Percentiles rank a stretch among this genome's conserved stretches.
Conservation (phyloP, 768 basidiomycete species). For the Boletus sp. region DNA sequence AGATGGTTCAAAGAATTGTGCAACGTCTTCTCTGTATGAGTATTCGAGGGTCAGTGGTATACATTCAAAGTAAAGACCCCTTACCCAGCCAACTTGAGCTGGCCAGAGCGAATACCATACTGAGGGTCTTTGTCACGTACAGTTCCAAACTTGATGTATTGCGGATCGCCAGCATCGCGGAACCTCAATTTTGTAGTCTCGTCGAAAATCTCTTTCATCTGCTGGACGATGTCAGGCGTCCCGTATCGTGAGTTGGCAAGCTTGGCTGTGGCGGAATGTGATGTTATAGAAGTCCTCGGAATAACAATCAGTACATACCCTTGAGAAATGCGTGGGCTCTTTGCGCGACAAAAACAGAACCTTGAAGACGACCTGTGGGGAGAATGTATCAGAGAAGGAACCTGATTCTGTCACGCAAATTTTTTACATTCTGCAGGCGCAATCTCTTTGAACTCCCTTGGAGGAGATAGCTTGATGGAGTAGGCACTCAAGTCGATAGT, state of each 20-base stretch:
- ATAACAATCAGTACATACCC: constrained; percentile 14
- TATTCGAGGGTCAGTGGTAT: background rate
- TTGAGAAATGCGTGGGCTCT: constrained; percentile 28
- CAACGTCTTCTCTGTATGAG: constrained; percentile 33
- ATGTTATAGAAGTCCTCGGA: background rate
- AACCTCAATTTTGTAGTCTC: constrained; percentile 39
- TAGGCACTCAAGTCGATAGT: constrained; percentile 41
- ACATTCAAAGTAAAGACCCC: background rate
- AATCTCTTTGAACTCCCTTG: constrained; percentile 34
- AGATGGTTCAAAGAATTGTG: constrained; percentile 43
- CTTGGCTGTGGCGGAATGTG: constrained; percentile 18
- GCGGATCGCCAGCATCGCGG: constrained; percentile 32
- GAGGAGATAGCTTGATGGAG: constrained; percentile 22
- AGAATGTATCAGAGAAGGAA: background rate
- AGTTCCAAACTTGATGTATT: constrained; percentile 41
- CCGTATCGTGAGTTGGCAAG: constrained; percentile 31
- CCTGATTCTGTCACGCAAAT: background rate
- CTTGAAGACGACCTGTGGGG: constrained; percentile 39
- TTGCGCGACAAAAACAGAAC: constrained; percentile 36
- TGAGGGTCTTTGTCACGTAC: constrained; percentile 33
- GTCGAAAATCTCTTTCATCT: constrained; percentile 37
- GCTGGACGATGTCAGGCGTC: constrained; percentile 27
- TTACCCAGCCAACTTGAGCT: constrained; percentile 38
- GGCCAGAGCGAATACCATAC: constrained; percentile 35
- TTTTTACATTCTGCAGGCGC: constrained; percentile 31